phyloP scores from a whole-genome alignment of 257 asterid genomes.

The Penstemon davidsonii region DNA sequence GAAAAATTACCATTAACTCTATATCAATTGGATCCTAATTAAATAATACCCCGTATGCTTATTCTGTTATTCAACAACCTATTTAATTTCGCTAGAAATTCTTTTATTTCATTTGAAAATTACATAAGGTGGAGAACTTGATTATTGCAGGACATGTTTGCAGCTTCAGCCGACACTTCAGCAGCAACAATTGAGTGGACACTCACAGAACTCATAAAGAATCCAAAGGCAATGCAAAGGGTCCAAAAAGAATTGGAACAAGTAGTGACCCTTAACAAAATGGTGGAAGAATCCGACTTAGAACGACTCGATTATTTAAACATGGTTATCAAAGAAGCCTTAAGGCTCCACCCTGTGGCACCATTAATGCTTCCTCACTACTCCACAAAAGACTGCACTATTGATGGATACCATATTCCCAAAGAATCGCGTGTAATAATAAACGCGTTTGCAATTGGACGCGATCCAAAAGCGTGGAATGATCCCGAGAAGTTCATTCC shows the following conservation, averaged over 20 bases:
- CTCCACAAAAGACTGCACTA: slow-evolving; percentile 30
- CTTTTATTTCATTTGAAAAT: background rate
- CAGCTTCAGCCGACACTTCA: slow-evolving; percentile 52
- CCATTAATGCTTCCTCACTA: slow-evolving; percentile 34
- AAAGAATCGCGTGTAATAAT: slow-evolving; percentile 32
- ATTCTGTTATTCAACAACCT: no score
- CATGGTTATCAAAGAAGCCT: slow-evolving; percentile 40
- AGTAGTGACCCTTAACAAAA: slow-evolving; percentile 31
- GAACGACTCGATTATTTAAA: slow-evolving; percentile 31
- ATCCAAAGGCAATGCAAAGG: slow-evolving; percentile 44
- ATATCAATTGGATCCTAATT: no score
- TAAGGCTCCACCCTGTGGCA: slow-evolving; percentile 39
- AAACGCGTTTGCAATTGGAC: slow-evolving; percentile 34
- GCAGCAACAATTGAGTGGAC: slow-evolving; percentile 50
- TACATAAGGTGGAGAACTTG: background rate
- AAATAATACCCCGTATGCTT: no score
- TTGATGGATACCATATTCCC: slow-evolving; percentile 29
- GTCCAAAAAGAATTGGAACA: slow-evolving; percentile 45
- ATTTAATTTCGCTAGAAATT: no score
- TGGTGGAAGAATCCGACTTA: slow-evolving; percentile 36
- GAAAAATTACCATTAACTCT: no score
- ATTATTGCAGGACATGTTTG: slow-evolving; percentile 50
- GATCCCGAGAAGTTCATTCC: slow-evolving; percentile 37
- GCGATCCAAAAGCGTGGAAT: slow-evolving; percentile 33
- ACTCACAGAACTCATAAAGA: slow-evolving; percentile 43